phyloP scores from a whole-genome alignment of 768 basidiomycete genomes.

The Russula brevipes region DNA sequence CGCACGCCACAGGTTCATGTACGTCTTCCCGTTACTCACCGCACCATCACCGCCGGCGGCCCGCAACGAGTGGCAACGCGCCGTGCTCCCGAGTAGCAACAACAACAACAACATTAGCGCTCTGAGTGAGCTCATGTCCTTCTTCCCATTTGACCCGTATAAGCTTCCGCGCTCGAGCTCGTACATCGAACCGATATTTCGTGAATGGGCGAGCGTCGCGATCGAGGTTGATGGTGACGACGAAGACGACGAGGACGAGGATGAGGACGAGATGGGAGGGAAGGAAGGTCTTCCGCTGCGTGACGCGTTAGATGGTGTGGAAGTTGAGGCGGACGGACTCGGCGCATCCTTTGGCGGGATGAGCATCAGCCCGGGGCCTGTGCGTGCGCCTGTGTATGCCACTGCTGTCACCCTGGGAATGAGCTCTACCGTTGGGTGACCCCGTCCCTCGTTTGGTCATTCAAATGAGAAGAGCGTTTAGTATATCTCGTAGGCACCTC shows the following conservation, averaged over 20 bases:
- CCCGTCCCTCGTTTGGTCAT: background rate
- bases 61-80: constrained; percentile 19
- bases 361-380: constrained; percentile 67
- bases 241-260: constrained; percentile 54
- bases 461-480: background rate
- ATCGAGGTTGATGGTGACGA: constrained; percentile 64
- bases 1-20: constrained; percentile 84
- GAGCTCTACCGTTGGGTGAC: constrained; percentile 1
- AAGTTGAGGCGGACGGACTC: constrained; percentile 45
- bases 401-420: constrained; percentile 13
- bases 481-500: too few species aligned
- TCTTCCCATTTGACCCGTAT: constrained; percentile 99
- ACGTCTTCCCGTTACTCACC: constrained; percentile 82
- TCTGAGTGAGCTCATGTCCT: constrained; percentile 72
- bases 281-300: constrained; percentile 29
- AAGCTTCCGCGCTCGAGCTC: constrained; percentile 71
- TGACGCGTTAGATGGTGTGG: background rate
- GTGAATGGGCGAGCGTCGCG: constrained; percentile 85
- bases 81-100: background rate
- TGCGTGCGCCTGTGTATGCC: background rate
- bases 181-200: constrained; percentile 80
- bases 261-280: constrained; percentile 40
- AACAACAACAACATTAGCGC: constrained; percentile 22
- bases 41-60: constrained; percentile 53
- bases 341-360: constrained; percentile 70